Evolutionary conservation across 768 basidiomycete species (phyloP).

Genomic region (Tulasnella sp.): DNA sequence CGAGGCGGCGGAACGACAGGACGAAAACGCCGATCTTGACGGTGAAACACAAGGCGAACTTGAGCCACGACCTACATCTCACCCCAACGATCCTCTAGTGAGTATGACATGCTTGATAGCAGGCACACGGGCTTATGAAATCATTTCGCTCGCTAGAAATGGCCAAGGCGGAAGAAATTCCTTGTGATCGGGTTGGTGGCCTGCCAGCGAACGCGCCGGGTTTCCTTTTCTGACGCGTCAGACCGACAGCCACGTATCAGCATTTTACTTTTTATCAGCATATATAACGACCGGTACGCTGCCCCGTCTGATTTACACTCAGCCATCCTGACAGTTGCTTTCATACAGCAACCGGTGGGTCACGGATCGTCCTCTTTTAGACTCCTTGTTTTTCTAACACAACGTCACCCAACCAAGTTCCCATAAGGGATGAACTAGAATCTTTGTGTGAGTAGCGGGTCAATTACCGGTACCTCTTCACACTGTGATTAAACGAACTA

Average conservation of each 20-base stretch:
- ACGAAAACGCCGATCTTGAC: too few species aligned
- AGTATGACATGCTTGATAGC: not conserved
- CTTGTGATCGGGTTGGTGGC: not conserved
- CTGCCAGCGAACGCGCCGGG: not conserved
- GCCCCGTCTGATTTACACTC: not conserved
- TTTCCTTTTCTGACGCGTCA: not conserved
- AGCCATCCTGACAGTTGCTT: not conserved
- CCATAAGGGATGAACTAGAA: constrained; percentile 10
- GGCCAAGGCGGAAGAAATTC: constrained; percentile 5
- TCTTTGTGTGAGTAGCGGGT: not conserved
- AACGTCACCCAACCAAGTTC: constrained; percentile 4
- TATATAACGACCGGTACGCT: constrained; percentile 15
- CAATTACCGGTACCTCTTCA: too few species aligned
- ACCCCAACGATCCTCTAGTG: constrained; percentile 2
- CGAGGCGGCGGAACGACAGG: too few species aligned
- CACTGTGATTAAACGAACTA: constrained; percentile 15
- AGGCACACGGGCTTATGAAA: not conserved
- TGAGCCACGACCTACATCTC: not conserved
- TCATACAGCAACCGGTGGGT: constrained; percentile 5
- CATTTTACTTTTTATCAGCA: constrained; percentile 18
- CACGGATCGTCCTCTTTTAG: too few species aligned
- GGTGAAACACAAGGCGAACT: too few species aligned
- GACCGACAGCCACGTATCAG: constrained; percentile 15
- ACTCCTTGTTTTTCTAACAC: not conserved
- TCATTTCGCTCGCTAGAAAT: not conserved